Evolutionary conservation across 305 asterid species (phyloP).

Genomic region (Nicotiana rustica): DNA sequence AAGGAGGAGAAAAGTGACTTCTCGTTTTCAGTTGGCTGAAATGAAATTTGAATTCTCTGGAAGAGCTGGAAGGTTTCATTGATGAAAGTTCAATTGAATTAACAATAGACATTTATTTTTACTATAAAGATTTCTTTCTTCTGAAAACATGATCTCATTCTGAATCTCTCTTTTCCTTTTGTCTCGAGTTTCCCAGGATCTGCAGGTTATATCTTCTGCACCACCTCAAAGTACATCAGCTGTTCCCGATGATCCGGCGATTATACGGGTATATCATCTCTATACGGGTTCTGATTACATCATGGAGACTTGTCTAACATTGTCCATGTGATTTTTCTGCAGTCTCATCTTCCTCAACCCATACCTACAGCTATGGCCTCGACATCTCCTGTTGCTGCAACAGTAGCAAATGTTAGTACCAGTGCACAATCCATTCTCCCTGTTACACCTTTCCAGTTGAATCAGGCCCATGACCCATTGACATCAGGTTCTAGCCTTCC

Average conservation of each 20-base stretch:
- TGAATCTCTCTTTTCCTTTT: constrained; percentile 15
- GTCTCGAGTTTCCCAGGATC: constrained; percentile 36
- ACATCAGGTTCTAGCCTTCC: constrained; percentile 22
- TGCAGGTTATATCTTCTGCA: constrained; percentile 39
- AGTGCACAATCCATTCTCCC: constrained; percentile 22
- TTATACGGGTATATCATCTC: constrained; percentile 38
- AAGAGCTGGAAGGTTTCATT: not conserved
- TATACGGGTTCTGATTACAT: not conserved
- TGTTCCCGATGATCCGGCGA: constrained; percentile 44
- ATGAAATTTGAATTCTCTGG: not conserved
- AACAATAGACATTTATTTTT: not conserved
- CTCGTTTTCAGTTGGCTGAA: not conserved
- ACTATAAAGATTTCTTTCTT: not conserved
- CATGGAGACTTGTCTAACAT: constrained; percentile 16
- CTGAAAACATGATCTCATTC: not conserved
- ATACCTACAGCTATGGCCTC: constrained; percentile 28
- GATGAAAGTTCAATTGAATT: constrained; percentile 10
- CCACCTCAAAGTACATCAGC: constrained; percentile 23
- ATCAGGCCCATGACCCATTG: constrained; percentile 1
- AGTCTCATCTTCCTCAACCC: constrained; percentile 31
- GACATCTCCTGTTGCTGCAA: constrained; percentile 30
- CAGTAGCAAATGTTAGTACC: constrained; percentile 28
- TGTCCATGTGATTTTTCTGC: constrained; percentile 6
- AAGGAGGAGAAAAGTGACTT: not conserved
- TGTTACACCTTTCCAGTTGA: constrained; percentile 34